Base-by-base conservation (phyloP, 1,139 yeast species). In the Debaryomycetaceae sp. region DNA sequence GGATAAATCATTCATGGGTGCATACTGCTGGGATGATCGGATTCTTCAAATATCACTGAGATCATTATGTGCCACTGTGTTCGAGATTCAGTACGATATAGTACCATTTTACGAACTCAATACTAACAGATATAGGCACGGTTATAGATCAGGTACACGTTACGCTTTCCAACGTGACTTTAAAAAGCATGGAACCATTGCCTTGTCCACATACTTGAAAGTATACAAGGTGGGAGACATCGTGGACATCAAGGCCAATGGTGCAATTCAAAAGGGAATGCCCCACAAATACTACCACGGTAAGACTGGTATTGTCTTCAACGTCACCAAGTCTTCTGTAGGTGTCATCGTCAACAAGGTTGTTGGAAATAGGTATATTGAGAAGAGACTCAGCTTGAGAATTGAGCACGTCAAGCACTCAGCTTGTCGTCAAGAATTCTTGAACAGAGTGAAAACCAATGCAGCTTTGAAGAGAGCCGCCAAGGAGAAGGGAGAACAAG, bases 281-380 rank as follows among this genome's bases (percentile, higher is more conserved):
- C 99, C 99, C 75, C 96, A 89, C 90, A 93, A 93, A 83, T 90
- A 83, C 87, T 93, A 93, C 97, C 97, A 91, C 84, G 99, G 99
- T 79, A 91, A 90, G 87, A 93, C 99, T 60, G 99, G 99, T 85
- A 89, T 91, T 63, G 85, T 93, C 60, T 93, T 84, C 95, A 93
- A 93, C 85, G 95, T 93, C 63, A 91, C 99, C 85, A 93, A 88
- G 84, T 79, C 96, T 55, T 81, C 99, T 57, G 98, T 93, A 60
- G 99, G 99, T 85, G 95, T 93, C 65, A 88, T 93, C 71, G 78
- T 93, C 73, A 87, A 93, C 95, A 93, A 93, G 86, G 84, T 91
- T 75, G 98, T 93, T 66, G 98, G 98, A 75, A 80, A 87, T 95
- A 88, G 98, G 83, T 93, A 90, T 89, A 64, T 93, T 60, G 98